phyloP scores from a whole-genome alignment of 352 stramenopile genomes.

The Phytophthora hybrid region DNA sequence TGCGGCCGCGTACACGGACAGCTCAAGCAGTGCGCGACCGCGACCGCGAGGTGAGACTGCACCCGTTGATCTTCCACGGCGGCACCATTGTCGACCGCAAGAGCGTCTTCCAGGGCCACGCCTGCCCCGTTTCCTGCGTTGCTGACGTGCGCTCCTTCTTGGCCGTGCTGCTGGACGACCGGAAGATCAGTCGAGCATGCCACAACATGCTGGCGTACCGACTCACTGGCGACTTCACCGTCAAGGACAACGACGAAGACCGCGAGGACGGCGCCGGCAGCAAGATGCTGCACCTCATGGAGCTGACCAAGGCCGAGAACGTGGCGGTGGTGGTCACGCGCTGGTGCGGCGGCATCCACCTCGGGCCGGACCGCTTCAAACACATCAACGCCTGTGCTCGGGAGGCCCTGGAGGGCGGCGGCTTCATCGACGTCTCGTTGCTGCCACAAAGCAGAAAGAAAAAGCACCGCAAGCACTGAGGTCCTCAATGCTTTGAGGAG shows the following conservation, averaged over 20 bases:
- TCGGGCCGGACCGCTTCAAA: slow-evolving; percentile 70
- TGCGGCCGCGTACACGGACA: slow-evolving; percentile 57
- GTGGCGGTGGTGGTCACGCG: slow-evolving; percentile 78
- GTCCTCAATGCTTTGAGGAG: neutral
- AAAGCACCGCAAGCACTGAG: slow-evolving; percentile 40
- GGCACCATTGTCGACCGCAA: slow-evolving; percentile 72
- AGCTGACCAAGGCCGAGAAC: slow-evolving; percentile 75
- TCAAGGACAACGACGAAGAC: slow-evolving; percentile 86
- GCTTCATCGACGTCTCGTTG: slow-evolving; percentile 1
- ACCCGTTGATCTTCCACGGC: slow-evolving; percentile 42
- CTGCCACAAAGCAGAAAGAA: slow-evolving; percentile 44
- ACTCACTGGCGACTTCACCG: slow-evolving; percentile 58
- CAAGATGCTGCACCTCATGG: slow-evolving; percentile 75
- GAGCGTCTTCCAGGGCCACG: slow-evolving; percentile 57
- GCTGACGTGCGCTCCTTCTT: slow-evolving; percentile 74
- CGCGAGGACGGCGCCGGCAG: slow-evolving; percentile 73
- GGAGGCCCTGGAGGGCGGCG: slow-evolving; percentile 53
- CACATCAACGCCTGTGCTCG: slow-evolving; percentile 73
- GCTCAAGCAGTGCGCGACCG: slow-evolving; percentile 54
- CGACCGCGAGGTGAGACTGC: slow-evolving; percentile 44
- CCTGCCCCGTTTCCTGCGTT: slow-evolving; percentile 23
- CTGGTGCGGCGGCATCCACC: slow-evolving; percentile 73
- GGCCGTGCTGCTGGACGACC: slow-evolving; percentile 66
- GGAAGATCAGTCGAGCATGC: slow-evolving; percentile 68
- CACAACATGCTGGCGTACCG: slow-evolving; percentile 82